Base-by-base conservation (phyloP, 331 rosid species). In the Quercus tomentella region DNA sequence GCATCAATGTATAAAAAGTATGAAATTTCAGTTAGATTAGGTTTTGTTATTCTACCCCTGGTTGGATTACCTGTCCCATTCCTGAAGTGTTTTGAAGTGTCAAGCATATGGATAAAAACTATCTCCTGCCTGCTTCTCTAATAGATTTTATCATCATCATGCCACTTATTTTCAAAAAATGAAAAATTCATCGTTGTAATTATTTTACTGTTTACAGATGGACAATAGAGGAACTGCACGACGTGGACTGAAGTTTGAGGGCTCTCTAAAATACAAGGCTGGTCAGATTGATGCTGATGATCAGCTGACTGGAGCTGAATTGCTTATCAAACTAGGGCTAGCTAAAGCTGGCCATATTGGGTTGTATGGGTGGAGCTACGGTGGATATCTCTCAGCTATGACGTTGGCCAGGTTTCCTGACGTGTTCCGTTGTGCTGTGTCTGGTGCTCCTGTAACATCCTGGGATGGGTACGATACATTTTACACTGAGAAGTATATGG, bases 391-490 rank as follows among this genome's bases (percentile, higher is more conserved):
- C 31, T 93, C 99, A 4, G 99, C 97, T 10, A 89, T 93, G 89
- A 58, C 94, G 49, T 84, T 96, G 67, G 90, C 91, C 26, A 86
- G 97, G 79, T 90, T 83, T 85, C 92, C 99, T 2, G 94, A 89
- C 37, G 73, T 87, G 81, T 96, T 90, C 87, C 83, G 79, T 67
- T 91, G 98, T 37, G 97, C 97, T 5, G 83, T 96, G 43, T 87
- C 98, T 0, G 99, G 99, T 6, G 97, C 98, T 21, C 99, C 99
- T 0, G 94, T 90, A 14, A 93, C 99, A 23, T 89, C 99, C 0
- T 96, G 98, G 98, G 99, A 96, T 1, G 97, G 99, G 20, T 93
- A 96, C 28, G 99, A 96, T 85, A 90, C 99, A 4, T 96, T 96
- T 74, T 96, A 96, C 86, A 93, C 97, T 0, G 99, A 96, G 89